Evolutionary conservation across 116 monocot genomes (phyloP).

Genomic region (Papilionanthe hybrid): DNA sequence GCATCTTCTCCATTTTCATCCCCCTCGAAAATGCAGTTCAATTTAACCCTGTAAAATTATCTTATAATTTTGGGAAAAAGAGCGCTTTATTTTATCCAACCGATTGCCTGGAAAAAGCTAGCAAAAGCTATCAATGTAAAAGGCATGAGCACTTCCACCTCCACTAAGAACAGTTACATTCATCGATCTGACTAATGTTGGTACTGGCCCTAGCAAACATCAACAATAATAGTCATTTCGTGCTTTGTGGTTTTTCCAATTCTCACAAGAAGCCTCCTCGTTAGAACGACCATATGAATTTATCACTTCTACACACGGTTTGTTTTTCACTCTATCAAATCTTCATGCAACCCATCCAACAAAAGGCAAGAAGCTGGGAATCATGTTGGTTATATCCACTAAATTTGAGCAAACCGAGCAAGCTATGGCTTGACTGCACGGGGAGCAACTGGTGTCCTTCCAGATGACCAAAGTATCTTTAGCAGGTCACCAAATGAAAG

Average conservation of each 20-base stretch:
- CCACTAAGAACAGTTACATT: too few species aligned
- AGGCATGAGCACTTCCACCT: too few species aligned
- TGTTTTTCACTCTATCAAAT: slow-evolving; percentile 84
- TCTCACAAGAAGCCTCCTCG: slow-evolving; percentile 73
- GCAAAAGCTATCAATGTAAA: too few species aligned
- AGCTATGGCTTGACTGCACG: slow-evolving; percentile 84
- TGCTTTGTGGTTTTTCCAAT: slow-evolving; percentile 87
- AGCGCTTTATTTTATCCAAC: too few species aligned
- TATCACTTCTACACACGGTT: slow-evolving; percentile 88
- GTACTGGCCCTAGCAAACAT: slow-evolving; percentile 55
- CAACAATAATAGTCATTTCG: slow-evolving; percentile 91
- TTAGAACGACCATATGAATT: slow-evolving; percentile 79
- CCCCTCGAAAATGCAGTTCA: too few species aligned
- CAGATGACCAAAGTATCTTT: slow-evolving; percentile 86
- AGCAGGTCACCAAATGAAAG: slow-evolving; percentile 87
- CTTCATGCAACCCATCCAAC: slow-evolving; percentile 95
- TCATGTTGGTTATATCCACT: slow-evolving; percentile 98
- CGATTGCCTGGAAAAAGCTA: too few species aligned
- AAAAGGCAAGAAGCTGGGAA: slow-evolving; percentile 95
- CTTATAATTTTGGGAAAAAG: too few species aligned
- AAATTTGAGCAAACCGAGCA: slow-evolving; percentile 92
- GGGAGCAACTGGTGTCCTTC: slow-evolving; percentile 67
- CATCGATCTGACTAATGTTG: too few species aligned
- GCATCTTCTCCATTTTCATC: too few species aligned
- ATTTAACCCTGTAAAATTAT: too few species aligned